phyloP scores from a whole-genome alignment of 805 yeast species.

The Candida suzukii region DNA sequence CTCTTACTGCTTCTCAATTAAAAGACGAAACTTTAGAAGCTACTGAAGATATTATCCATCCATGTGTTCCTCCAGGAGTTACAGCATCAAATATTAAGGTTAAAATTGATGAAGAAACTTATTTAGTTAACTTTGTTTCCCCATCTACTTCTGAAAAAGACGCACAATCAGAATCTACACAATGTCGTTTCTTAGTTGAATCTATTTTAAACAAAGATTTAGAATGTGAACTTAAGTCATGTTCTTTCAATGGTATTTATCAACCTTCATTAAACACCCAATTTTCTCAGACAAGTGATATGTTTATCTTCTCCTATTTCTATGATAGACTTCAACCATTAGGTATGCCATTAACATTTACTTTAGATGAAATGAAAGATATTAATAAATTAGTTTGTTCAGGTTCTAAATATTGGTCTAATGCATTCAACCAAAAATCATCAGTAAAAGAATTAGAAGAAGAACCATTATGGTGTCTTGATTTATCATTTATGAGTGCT shows the following conservation, averaged over 20 bases:
- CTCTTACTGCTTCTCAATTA: conserved; percentile 26
- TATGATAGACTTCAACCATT: conserved; percentile 91
- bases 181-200: conserved; percentile 85
- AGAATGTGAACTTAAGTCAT: conserved; percentile 68
- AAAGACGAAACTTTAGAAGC: conserved; percentile 31
- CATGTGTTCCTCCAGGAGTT: conserved; percentile 83
- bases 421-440: conserved; percentile 55
- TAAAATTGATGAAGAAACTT: conserved; percentile 33
- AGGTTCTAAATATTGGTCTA: conserved; percentile 72
- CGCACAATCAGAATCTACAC: conserved; percentile 55
- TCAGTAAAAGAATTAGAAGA: conserved; percentile 58
- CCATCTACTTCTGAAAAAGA: conserved; percentile 21
- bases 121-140: conserved; percentile 27
- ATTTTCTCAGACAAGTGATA: conserved; percentile 65
- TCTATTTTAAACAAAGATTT: conserved; percentile 74
- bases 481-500: conserved; percentile 83
- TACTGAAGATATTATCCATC: conserved; percentile 50
- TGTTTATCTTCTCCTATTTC: conserved; percentile 89
- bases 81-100: conserved; percentile 56
- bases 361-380: conserved; percentile 75
- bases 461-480: conserved; percentile 94
- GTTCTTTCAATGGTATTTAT: conserved; percentile 95
- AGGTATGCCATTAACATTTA: conserved; percentile 90
- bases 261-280: conserved; percentile 86
- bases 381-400: conserved; percentile 79